Evolutionary conservation across 164 flowering plant genomes (phyloP).

Genomic region (Tetrastigma voinierianum): DNA sequence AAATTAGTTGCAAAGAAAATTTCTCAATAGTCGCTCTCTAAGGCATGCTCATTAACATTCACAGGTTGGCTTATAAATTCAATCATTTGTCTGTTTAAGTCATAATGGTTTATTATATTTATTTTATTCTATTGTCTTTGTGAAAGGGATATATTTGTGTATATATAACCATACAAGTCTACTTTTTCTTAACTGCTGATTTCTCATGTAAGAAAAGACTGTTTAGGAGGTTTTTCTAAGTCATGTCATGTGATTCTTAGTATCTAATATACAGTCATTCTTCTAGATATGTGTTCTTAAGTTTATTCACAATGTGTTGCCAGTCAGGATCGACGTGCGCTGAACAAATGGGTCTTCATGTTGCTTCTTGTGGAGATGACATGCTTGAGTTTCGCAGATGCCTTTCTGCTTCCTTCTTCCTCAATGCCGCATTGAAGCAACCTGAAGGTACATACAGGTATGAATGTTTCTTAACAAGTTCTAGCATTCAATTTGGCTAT

Average conservation of each 20-base stretch:
- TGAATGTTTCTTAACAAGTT: too few species aligned
- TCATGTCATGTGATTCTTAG: not conserved
- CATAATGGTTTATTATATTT: not conserved
- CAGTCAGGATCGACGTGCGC: conserved; percentile 81
- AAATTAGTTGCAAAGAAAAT: conserved; percentile 95
- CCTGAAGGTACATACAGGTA: conserved; percentile 91
- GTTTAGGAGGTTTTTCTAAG: not conserved
- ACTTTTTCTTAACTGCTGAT: not conserved
- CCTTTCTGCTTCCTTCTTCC: conserved; percentile 90
- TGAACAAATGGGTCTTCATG: conserved; percentile 71
- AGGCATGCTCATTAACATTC: conserved; percentile 87
- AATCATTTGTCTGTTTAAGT: too few species aligned
- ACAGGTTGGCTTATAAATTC: conserved; percentile 49
- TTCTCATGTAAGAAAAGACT: not conserved
- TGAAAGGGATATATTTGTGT: not conserved
- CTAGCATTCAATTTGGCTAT: too few species aligned
- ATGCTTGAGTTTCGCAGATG: conserved; percentile 77
- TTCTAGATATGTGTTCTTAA: not conserved
- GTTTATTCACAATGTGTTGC: conserved; percentile 18
- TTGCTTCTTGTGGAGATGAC: conserved; percentile 90
- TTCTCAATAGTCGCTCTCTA: conserved; percentile 77
- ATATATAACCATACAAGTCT: not conserved
- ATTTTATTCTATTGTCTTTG: not conserved
- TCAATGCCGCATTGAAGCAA: conserved; percentile 80
- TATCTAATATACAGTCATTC: not conserved